phyloP scores from a whole-genome alignment of 2,329 filamentous ascomycete species.

The Hansfordia pulvinata region DNA sequence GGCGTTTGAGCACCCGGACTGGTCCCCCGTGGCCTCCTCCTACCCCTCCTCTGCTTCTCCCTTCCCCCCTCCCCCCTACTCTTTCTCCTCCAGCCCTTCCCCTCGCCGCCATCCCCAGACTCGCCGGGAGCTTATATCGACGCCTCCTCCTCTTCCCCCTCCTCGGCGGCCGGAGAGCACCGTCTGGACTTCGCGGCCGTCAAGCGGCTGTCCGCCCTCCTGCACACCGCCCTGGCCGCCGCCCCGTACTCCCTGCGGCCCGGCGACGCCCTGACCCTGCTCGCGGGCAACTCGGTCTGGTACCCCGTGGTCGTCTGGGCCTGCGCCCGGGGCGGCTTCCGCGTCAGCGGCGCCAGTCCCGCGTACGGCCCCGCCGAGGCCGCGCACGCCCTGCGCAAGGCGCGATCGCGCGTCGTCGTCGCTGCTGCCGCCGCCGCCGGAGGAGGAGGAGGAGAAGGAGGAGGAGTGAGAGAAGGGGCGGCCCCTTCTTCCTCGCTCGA shows the following conservation, averaged over 20 bases:
- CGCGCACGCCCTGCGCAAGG: conserved; percentile 42
- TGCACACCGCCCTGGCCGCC: conserved; percentile 42
- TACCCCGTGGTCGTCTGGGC: conserved; percentile 42
- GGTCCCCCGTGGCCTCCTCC: conserved; percentile 14
- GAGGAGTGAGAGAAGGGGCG: no score
- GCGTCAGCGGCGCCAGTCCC: conserved; percentile 40
- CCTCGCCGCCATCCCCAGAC: conserved; percentile 14
- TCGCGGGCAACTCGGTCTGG: conserved; percentile 48
- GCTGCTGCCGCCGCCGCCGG: no score
- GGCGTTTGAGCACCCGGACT: conserved; percentile 41
- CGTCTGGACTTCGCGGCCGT: conserved; percentile 38
- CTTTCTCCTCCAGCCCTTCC: no score
- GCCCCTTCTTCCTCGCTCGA: conserved; percentile 32
- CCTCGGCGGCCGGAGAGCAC: no score
- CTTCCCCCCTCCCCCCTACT: no score
- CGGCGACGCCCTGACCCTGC: conserved; percentile 41
- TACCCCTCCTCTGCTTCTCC: conserved; percentile 12
- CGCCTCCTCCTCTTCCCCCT: conserved; percentile 36
- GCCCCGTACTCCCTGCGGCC: conserved; percentile 36
- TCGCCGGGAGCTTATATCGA: conserved; percentile 38
- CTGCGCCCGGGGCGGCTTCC: conserved; percentile 19
- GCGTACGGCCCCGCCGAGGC: conserved; percentile 48
- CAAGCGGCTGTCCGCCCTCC: conserved; percentile 35
- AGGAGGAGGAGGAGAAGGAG: no score
- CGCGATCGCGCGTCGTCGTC: conserved; percentile 39